These are phyloP conservation scores for Colletotrichum sp. DNA, from an alignment of 2,329 filamentous ascomycete genomes.

Conservation along the genomic window DNA sequence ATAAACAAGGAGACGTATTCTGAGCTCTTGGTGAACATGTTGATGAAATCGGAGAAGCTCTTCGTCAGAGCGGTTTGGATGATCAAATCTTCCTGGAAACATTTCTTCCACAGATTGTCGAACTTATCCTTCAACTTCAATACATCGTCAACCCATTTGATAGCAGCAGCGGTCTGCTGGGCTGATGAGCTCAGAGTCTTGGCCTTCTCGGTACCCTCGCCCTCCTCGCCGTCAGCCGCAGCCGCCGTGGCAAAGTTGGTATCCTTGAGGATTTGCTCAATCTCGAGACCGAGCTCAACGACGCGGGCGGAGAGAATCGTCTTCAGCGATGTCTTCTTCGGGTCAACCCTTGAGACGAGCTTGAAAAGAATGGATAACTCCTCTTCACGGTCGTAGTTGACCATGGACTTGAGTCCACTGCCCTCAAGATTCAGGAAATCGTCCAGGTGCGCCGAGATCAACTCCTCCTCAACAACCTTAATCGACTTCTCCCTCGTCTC, in stretches of 20 bases:
- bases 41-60: constrained; percentile 94
- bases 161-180: constrained; percentile 83
- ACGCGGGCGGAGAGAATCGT: constrained; percentile 76
- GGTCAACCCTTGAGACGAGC: constrained; percentile 79
- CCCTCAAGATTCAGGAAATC: constrained; percentile 86
- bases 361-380: constrained; percentile 84
- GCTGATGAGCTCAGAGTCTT: constrained; percentile 55
- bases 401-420: constrained; percentile 86
- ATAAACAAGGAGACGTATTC: constrained; percentile 97
- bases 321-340: constrained; percentile 73
- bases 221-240: constrained; percentile 51
- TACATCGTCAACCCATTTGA: constrained; percentile 96
- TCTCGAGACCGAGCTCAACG: constrained; percentile 79
- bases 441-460: constrained; percentile 78
- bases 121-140: constrained; percentile 88
- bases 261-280: constrained; percentile 72
- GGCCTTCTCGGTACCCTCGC: constrained; percentile 51
- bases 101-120: constrained; percentile 75
- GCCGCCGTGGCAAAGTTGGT: constrained; percentile 54
- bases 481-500: constrained; percentile 77
- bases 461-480: constrained; percentile 77
- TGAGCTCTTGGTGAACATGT: constrained; percentile 81
- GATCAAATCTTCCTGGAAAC: constrained; percentile 77
- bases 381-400: constrained; percentile 83
- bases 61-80: constrained; percentile 84